These are phyloP conservation scores for Quercus suber DNA, from an alignment of 306 rosid genomes.

Conservation along the genomic window DNA sequence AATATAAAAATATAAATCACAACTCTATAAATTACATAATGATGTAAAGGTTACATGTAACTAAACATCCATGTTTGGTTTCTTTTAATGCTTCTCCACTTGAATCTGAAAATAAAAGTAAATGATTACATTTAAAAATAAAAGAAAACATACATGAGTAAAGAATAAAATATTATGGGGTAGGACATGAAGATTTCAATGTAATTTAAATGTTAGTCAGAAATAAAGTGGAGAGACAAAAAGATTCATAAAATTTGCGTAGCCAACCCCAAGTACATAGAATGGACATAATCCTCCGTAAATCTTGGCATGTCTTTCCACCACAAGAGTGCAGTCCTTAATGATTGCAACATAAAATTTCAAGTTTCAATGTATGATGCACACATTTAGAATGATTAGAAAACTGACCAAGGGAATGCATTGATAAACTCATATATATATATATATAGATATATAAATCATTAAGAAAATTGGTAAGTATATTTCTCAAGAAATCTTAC, in stretches of 20 bases:
- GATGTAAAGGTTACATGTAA: background rate
- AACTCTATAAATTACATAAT: background rate
- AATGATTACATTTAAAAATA: background rate
- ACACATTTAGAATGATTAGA: conserved; percentile 11
- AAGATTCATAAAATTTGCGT: background rate
- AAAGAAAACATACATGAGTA: background rate
- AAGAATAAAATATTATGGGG: background rate
- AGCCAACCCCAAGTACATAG: background rate
- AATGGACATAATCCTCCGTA: no score
- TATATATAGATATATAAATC: conserved; percentile 4
- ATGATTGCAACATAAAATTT: conserved; percentile 12
- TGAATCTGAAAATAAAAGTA: no score
- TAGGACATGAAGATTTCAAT: background rate
- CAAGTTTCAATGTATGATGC: conserved; percentile 2
- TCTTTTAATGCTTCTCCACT: no score
- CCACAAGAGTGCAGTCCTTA: background rate
- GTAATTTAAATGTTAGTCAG: background rate
- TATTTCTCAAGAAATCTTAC: conserved; percentile 17
- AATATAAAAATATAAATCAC: no score
- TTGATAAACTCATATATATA: no score
- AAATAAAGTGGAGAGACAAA: background rate
- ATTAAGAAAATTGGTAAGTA: conserved; percentile 13
- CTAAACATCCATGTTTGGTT: background rate
- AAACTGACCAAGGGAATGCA: background rate
- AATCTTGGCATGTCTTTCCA: background rate